Percentiles rank a stretch among this genome's conserved stretches.
phyloP scores from a whole-genome alignment of 2,329 filamentous ascomycete genomes.

The Sclerotinia borealis region DNA sequence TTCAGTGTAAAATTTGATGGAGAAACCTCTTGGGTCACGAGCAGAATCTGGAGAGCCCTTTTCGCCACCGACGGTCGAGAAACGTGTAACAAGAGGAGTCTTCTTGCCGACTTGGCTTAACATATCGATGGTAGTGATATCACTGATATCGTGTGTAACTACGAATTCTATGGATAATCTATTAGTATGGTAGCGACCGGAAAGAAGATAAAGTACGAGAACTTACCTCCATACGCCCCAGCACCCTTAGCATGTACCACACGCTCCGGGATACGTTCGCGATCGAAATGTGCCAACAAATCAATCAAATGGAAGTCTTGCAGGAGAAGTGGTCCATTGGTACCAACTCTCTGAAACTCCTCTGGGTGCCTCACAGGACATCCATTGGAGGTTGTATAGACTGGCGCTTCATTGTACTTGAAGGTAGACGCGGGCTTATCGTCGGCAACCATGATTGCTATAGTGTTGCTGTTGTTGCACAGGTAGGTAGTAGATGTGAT shows the following conservation, averaged over 20 bases:
- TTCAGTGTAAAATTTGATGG: constrained; percentile 65
- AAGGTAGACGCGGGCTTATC: constrained; percentile 41
- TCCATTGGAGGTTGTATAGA: constrained; percentile 56
- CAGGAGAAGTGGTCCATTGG: constrained; percentile 53
- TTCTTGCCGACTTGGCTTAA: constrained; percentile 58
- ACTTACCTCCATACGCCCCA: constrained; percentile 30
- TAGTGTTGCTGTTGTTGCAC: background rate
- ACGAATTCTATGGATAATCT: constrained; percentile 23
- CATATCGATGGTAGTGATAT: constrained; percentile 26
- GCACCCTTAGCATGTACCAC: constrained; percentile 52
- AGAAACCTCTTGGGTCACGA: constrained; percentile 61
- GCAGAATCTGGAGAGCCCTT: constrained; percentile 62
- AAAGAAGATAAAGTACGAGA: background rate
- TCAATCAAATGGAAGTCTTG: constrained; percentile 63
- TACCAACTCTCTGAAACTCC: constrained; percentile 47
- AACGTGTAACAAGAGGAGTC: constrained; percentile 60
- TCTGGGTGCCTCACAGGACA: constrained; percentile 49
- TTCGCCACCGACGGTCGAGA: constrained; percentile 67
- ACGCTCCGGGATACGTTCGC: constrained; percentile 45
- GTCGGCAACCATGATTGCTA: constrained; percentile 39
- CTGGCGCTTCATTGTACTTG: constrained; percentile 51
- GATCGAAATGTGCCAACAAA: constrained; percentile 49
- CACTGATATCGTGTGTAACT: constrained; percentile 30
- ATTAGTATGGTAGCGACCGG: constrained; percentile 12
- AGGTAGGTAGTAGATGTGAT: background rate